Evolutionary conservation across 371 early-diverging fungal species (phyloP).

Genomic region (Apophysomyces variabilis): DNA sequence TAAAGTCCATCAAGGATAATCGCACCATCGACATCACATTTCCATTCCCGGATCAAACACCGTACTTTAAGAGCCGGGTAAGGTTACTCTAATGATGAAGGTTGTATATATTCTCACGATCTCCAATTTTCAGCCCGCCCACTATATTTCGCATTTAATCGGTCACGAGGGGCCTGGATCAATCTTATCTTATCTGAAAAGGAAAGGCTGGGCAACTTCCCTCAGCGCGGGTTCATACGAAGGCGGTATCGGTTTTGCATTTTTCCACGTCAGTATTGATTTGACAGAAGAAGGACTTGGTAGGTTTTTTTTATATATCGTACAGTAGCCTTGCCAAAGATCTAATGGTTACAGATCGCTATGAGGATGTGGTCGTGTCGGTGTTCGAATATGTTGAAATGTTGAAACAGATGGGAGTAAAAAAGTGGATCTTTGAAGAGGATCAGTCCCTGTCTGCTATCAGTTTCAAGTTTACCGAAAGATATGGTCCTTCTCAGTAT

Average conservation of each 20-base stretch:
- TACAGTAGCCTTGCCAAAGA: background rate
- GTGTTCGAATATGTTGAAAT: slow-evolving; percentile 91
- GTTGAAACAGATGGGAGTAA: slow-evolving; percentile 69
- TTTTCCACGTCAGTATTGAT: slow-evolving; percentile 78
- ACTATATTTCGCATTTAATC: slow-evolving; percentile 73
- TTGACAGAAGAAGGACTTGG: slow-evolving; percentile 84
- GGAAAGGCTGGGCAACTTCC: slow-evolving; percentile 85
- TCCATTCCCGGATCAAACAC: slow-evolving; percentile 81
- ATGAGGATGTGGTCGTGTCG: slow-evolving; percentile 77
- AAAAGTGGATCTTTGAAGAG: slow-evolving; percentile 85
- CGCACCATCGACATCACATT: slow-evolving; percentile 78
- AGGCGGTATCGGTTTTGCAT: slow-evolving; percentile 72
- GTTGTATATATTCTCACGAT: background rate
- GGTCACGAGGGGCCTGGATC: slow-evolving; percentile 90
- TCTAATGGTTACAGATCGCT: slow-evolving; percentile 52
- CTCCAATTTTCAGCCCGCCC: slow-evolving; percentile 54
- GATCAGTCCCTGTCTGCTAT: slow-evolving; percentile 68
- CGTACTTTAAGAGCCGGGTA: slow-evolving; percentile 60
- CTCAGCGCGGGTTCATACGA: slow-evolving; percentile 65
- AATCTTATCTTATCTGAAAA: slow-evolving; percentile 80
- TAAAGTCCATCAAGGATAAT: slow-evolving; percentile 82
- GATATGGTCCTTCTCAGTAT: slow-evolving; percentile 62
- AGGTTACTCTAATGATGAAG: background rate
- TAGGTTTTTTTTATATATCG: slow-evolving; percentile 21
- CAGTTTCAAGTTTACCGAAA: slow-evolving; percentile 83